Conservation (phyloP, 345 rosid genomes). For the Tarenaya hassleriana region DNA sequence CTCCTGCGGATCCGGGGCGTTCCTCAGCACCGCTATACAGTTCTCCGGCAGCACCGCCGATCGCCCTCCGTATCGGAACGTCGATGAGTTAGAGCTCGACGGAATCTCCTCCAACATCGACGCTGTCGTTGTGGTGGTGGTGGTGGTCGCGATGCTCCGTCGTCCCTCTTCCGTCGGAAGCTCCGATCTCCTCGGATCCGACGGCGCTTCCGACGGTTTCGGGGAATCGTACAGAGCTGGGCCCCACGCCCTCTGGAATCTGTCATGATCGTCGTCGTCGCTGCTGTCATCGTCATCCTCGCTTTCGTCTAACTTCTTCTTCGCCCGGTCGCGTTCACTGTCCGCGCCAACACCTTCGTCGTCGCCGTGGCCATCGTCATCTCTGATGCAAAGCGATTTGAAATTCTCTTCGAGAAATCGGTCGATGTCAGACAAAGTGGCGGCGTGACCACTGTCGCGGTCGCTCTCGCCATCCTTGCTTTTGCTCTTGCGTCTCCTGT, state of each 20-base stretch:
- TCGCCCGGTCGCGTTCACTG: not conserved
- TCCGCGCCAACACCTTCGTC: too few relatives aligned
- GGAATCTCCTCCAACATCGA: slow-evolving; percentile 22
- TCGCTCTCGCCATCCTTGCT: slow-evolving; percentile 16
- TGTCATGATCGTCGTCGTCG: slow-evolving; percentile 19
- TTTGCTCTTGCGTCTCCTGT: slow-evolving; percentile 5
- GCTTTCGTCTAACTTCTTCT: slow-evolving; percentile 14
- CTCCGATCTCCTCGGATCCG: slow-evolving; percentile 33
- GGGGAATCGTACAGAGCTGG: slow-evolving; percentile 25
- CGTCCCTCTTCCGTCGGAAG: slow-evolving; percentile 40
- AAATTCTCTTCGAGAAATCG: slow-evolving; percentile 78
- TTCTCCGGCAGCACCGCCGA: slow-evolving; percentile 37
- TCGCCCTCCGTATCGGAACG: not conserved
- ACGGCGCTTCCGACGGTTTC: slow-evolving; percentile 19
- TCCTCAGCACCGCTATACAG: slow-evolving; percentile 50
- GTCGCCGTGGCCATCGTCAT: slow-evolving; percentile 25
- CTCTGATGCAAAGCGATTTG: slow-evolving; percentile 55
- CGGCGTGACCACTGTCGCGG: slow-evolving; percentile 32
- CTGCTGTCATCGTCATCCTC: slow-evolving; percentile 9
- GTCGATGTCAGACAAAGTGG: slow-evolving; percentile 74
- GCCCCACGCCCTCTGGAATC: slow-evolving; percentile 29
- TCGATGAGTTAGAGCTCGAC: slow-evolving; percentile 28
- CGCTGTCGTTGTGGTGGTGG: not conserved
- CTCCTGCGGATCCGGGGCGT: slow-evolving; percentile 42
- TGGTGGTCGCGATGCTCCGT: slow-evolving; percentile 31